Evolutionary conservation across 2,329 filamentous ascomycete genomes (phyloP).

Genomic region (Cryphonectria naterciae): DNA sequence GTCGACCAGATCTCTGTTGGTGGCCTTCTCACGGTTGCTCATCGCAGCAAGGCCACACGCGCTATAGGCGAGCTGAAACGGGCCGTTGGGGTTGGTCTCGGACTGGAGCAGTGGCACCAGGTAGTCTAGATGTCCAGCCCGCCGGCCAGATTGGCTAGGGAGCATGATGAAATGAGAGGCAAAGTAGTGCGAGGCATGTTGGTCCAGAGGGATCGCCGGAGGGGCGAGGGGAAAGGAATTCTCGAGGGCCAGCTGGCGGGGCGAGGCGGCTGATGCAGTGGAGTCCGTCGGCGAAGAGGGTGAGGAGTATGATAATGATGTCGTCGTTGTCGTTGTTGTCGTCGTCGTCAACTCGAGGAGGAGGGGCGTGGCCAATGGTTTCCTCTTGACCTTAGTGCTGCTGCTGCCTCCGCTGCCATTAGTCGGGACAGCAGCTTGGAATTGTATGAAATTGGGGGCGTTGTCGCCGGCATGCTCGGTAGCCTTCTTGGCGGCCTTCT

Average conservation of each 20-base stretch:
- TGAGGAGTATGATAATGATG: no score
- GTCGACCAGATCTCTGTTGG: constrained; percentile 40
- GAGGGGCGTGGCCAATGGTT: neutral
- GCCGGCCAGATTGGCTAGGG: constrained; percentile 50
- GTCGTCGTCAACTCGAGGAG: neutral
- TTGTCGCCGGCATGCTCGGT: constrained; percentile 33
- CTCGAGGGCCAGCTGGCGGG: constrained; percentile 31
- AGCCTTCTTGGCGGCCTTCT: constrained; percentile 45
- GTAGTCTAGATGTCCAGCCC: constrained; percentile 61
- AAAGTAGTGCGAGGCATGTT: constrained; percentile 63
- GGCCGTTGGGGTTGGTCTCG: constrained; percentile 45
- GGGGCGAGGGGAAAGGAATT: constrained; percentile 35
- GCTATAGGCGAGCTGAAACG: constrained; percentile 60
- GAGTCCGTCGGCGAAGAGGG: constrained; percentile 31
- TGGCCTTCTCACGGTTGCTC: constrained; percentile 52
- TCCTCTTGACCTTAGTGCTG: neutral
- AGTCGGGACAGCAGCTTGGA: constrained; percentile 9
- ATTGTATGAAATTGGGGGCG: constrained; percentile 6
- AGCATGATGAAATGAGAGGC: constrained; percentile 63
- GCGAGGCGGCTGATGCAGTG: constrained; percentile 22
- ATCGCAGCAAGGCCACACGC: constrained; percentile 63
- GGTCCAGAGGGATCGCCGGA: constrained; percentile 54
- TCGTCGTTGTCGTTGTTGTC: no score
- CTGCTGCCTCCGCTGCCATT: neutral
- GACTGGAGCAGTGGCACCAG: constrained; percentile 58